Evolutionary conservation across 352 stramenopile genomes (phyloP), one percentile per base, ranked within the genome.

Genomic region (Globisporangium abappressorium): DNA sequence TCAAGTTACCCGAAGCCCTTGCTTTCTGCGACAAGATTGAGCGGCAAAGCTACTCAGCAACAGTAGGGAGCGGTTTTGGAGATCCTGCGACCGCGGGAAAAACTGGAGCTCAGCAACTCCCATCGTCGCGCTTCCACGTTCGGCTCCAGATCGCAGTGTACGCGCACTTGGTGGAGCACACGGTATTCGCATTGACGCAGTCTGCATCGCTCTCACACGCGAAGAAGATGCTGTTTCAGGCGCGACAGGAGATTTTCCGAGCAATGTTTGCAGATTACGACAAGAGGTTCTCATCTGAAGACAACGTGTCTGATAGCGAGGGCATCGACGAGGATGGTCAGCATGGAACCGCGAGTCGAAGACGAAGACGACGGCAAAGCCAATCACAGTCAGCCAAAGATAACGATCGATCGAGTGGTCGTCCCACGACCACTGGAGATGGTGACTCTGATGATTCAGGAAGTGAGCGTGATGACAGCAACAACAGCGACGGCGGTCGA

Each of bases 181-280:
- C 76, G 1, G 66, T 83, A 33, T 62, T 78, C 9, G 65, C 78
- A 22, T 67, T 89, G 24, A 62, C 65, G 0, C 69, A 79, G 61
- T 84, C 76, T 1, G 58, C 73, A 0, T 22, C 66, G 18, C 71
- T 85, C 11, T 72, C 59, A 1, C 74, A 83, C 34, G 38, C 66
- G 11, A 73, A 73, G 46, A 59, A 65, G 12, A 61, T 63, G 56
- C 55, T 89, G 12, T 66, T 80, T 5, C 66, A 78, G 20, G 71
- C 74, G 30, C 65, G 78, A 22, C 65, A 84, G 43, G 78, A 87
- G 51, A 73, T 89, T 3, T 76, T 84, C 46, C 62, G 75, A 22
- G 71, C 79, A 7, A 76, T 89, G 47, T 85, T 82, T 61, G 66
- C 72, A 11, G 78, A 87, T 57, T 80, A 81, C 36, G 78, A 86